Evolutionary conservation across 345 rosid genomes (phyloP).

Genomic region (Arabidopsis arenosa): DNA sequence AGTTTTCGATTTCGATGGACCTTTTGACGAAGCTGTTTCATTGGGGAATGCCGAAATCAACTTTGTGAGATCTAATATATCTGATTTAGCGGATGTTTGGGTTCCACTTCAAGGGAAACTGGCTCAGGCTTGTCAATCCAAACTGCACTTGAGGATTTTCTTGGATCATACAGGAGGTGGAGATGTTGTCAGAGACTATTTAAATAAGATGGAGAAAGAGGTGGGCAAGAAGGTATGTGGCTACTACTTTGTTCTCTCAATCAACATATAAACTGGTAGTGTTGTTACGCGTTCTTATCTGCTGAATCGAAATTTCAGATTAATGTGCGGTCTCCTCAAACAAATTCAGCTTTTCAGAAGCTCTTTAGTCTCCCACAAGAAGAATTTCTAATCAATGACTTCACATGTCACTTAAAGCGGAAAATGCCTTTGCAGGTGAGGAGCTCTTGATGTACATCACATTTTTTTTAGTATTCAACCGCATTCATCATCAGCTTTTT

Average conservation of each 20-base stretch:
- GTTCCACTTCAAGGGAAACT: conserved; percentile 83
- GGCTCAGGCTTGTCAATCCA: conserved; percentile 96
- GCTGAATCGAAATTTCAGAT: conserved; percentile 56
- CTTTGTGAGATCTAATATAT: conserved; percentile 80
- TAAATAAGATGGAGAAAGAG: conserved; percentile 98
- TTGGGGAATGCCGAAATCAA: conserved; percentile 85
- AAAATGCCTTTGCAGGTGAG: conserved; percentile 94
- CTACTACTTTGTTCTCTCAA: conserved; percentile 20
- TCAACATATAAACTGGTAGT: conserved; percentile 23
- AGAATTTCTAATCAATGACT: conserved; percentile 97
- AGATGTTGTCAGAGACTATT: conserved; percentile 79
- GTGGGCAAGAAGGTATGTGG: conserved; percentile 89
- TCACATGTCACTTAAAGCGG: conserved; percentile 94
- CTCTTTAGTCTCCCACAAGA: conserved; percentile 92
- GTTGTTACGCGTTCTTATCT: conserved; percentile 23
- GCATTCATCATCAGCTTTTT: neutral
- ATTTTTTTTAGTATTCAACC: conserved; percentile 22
- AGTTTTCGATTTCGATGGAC: conserved; percentile 94
- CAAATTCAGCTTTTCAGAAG: conserved; percentile 96
- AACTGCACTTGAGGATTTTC: conserved; percentile 85
- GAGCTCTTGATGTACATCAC: conserved; percentile 30
- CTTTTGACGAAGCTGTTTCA: conserved; percentile 86
- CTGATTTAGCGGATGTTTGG: conserved; percentile 94
- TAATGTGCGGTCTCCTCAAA: conserved; percentile 92
- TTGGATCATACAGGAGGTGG: conserved; percentile 87